A percentile compares a stretch with the other conserved stretches of the same genome.
Conservation (phyloP, 2,329 filamentous ascomycete species). For the Phoma sp. region DNA sequence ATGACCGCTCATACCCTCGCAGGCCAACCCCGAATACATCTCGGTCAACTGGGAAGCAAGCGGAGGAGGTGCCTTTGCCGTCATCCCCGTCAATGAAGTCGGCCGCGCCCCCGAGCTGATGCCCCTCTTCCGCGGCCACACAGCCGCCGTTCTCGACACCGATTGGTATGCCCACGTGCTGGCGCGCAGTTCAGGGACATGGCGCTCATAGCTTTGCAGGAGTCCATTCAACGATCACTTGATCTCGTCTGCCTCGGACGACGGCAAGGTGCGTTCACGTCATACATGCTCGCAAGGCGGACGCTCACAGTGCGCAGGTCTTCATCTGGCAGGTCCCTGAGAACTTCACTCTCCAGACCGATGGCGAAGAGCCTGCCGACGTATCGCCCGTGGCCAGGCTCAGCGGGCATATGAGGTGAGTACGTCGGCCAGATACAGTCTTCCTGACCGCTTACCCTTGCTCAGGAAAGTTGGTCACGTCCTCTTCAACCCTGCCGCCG, state of each 20-base stretch:
- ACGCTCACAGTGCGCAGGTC: constrained; percentile 57
- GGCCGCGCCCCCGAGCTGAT: constrained; percentile 92
- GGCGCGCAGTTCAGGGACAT: neutral
- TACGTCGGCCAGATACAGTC: neutral
- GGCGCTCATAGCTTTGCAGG: constrained; percentile 58
- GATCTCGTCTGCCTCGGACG: constrained; percentile 92
- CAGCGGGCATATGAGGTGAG: constrained; percentile 81
- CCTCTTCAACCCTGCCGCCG: constrained; percentile 94
- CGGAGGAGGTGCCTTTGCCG: constrained; percentile 94
- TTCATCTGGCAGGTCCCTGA: constrained; percentile 96
- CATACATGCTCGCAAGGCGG: neutral
- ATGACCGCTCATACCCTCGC: constrained; percentile 36
- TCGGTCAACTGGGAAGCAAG: constrained; percentile 98
- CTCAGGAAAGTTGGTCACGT: constrained; percentile 94
- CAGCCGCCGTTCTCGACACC: constrained; percentile 92
- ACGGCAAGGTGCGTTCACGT: constrained; percentile 71
- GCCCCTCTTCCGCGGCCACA: constrained; percentile 94
- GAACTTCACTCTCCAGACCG: constrained; percentile 81
- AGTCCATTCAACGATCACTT: constrained; percentile 95
- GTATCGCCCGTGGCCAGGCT: constrained; percentile 82
- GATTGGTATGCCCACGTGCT: constrained; percentile 71
- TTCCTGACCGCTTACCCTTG: constrained; percentile 20
- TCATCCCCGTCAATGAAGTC: constrained; percentile 87
- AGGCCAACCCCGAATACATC: constrained; percentile 95
- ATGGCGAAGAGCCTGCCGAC: constrained; percentile 81